Conservation (phyloP, 2,329 filamentous ascomycete species). For the Pseudodiploospora longispora region DNA sequence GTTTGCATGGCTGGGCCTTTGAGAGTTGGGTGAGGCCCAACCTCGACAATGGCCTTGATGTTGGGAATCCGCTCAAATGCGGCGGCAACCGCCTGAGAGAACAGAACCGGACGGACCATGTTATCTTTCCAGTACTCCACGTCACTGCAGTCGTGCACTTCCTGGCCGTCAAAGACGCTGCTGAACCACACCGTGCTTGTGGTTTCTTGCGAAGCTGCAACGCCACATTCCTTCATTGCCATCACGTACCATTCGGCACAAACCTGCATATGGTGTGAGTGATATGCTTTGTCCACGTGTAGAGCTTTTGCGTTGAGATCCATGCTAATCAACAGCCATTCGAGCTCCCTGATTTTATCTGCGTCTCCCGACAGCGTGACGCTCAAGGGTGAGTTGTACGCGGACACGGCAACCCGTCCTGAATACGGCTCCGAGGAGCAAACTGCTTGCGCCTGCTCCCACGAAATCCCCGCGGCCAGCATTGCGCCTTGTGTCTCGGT, state of each 20-base stretch:
- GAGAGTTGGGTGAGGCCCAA: neutral
- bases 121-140: neutral
- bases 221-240: neutral
- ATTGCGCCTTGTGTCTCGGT: neutral
- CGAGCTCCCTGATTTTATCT: constrained; percentile 28
- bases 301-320: constrained; percentile 8
- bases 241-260: neutral
- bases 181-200: neutral
- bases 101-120: neutral
- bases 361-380: neutral
- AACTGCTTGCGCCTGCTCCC: neutral
- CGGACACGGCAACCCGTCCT: neutral
- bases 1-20: neutral
- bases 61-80: neutral
- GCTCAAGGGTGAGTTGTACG: neutral
- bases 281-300: neutral
- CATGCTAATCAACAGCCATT: constrained; percentile 24
- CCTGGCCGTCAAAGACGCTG: neutral
- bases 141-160: neutral
- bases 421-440: neutral
- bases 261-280: neutral
- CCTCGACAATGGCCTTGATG: neutral
- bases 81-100: constrained; percentile 6
- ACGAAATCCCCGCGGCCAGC: neutral
- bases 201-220: neutral